Percentiles rank a stretch among this genome's conserved stretches.
Conservation (phyloP, 306 rosid species). For the Ammopiptanthus mongolicus region DNA sequence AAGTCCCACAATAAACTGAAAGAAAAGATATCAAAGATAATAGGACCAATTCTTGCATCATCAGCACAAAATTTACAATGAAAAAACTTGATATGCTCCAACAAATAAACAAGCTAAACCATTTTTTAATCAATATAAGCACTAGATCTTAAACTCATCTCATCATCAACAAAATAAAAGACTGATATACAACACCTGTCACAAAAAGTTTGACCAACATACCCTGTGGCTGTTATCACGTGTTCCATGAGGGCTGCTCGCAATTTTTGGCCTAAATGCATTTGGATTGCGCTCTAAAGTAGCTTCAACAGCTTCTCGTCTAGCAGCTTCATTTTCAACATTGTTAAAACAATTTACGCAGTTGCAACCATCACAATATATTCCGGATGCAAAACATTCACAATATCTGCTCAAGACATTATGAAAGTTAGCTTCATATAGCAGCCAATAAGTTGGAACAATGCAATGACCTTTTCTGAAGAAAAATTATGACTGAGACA, state of each 20-base stretch:
- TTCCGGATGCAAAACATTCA: slow-evolving; percentile 99
- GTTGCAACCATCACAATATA: slow-evolving; percentile 98
- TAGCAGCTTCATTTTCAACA: slow-evolving; percentile 90
- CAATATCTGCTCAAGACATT: slow-evolving; percentile 79
- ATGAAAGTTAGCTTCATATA: slow-evolving; percentile 25
- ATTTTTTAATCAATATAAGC: not conserved
- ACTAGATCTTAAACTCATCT: not conserved
- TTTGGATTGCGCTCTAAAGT: slow-evolving; percentile 98
- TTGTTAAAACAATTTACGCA: slow-evolving; percentile 94
- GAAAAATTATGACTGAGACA: not conserved
- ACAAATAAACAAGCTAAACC: slow-evolving; percentile 1
- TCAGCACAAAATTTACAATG: slow-evolving; percentile 13
- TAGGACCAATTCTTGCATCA: not conserved
- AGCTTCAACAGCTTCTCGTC: slow-evolving; percentile 97
- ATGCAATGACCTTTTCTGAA: not conserved
- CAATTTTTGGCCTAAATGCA: slow-evolving; percentile 99
- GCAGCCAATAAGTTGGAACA: not conserved
- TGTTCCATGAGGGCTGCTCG: slow-evolving; percentile 89
- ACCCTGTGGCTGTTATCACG: slow-evolving; percentile 79
- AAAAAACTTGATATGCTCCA: not conserved
- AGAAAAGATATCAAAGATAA: not conserved
- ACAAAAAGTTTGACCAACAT: slow-evolving; percentile 26
- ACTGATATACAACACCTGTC: not conserved
- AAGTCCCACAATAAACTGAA: slow-evolving; percentile 13
- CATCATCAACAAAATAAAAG: not conserved